These are phyloP conservation scores for Leccinum incarnatum DNA, from an alignment of 768 basidiomycete species.

Conservation along the genomic window DNA sequence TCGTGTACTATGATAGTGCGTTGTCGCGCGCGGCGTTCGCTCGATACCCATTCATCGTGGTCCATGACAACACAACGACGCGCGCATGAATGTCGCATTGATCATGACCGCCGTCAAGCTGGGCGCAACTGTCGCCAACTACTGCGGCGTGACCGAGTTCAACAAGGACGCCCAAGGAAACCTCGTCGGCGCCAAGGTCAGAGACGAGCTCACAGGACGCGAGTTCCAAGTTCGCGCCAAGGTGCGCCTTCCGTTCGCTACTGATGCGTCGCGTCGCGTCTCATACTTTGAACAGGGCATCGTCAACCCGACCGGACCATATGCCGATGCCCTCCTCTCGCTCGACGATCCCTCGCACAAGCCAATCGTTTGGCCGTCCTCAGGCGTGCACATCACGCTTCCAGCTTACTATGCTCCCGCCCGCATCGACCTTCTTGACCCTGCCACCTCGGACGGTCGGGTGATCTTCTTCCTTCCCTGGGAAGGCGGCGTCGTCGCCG, in stretches of 20 bases:
- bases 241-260: background rate
- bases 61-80: conserved; percentile 94
- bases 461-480: conserved; percentile 26
- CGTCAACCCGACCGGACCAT: conserved; percentile 97
- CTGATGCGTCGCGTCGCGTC: background rate
- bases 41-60: background rate
- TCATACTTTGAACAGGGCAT: conserved; percentile 53
- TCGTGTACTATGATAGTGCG: conserved; percentile 96
- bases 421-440: conserved; percentile 93
- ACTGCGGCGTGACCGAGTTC: conserved; percentile 79
- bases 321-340: conserved; percentile 79
- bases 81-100: conserved; percentile 96
- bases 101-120: conserved; percentile 93
- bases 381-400: conserved; percentile 94
- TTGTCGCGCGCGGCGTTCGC: background rate
- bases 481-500: conserved; percentile 97
- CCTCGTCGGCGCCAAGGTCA: too few relatives aligned
- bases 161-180: conserved; percentile 51
- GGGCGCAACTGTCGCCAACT: conserved; percentile 86
- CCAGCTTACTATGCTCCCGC: conserved; percentile 96
- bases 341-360: conserved; percentile 76
- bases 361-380: conserved; percentile 89
- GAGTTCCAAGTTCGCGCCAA: too few relatives aligned
- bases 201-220: too few relatives aligned
- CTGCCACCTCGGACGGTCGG: conserved; percentile 51